A percentile compares a stretch with the other conserved stretches of the same genome.
Evolutionary conservation across 2,329 filamentous ascomycete genomes (phyloP).

Genomic region (Aspergillus arachidicola): DNA sequence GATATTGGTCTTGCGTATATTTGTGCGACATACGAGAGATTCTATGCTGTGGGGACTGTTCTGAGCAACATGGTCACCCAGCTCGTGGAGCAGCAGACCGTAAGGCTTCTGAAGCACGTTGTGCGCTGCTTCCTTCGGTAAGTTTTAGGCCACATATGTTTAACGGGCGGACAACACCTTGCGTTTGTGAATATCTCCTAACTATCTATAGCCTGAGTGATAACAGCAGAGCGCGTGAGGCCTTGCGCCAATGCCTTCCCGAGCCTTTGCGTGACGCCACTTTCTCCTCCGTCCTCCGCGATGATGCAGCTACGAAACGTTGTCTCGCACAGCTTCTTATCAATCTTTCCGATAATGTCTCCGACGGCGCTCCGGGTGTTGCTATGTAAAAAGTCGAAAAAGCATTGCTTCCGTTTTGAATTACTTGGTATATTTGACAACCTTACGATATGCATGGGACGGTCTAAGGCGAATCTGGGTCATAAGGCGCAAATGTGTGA

Average conservation of each 20-base stretch:
- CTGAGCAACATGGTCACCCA: constrained; percentile 98
- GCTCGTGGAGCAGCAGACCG: constrained; percentile 95
- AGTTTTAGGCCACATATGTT: constrained; percentile 32
- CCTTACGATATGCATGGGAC: constrained; percentile 46
- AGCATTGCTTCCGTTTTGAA: constrained; percentile 35
- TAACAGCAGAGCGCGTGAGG: constrained; percentile 92
- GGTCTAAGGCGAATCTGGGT: constrained; percentile 44
- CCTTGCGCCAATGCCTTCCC: constrained; percentile 90
- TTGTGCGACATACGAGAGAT: constrained; percentile 96
- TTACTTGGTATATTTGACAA: constrained; percentile 37
- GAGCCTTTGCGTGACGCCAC: constrained; percentile 98
- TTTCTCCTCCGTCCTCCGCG: constrained; percentile 92
- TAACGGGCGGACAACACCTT: not conserved
- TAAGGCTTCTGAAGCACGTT: constrained; percentile 92
- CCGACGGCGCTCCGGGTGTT: constrained; percentile 49
- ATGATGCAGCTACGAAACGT: constrained; percentile 95
- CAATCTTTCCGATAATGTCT: constrained; percentile 89
- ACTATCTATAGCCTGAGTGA: constrained; percentile 72
- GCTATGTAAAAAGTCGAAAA: constrained; percentile 41
- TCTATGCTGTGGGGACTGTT: constrained; percentile 96
- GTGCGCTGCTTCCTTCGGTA: constrained; percentile 95
- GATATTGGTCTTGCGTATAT: constrained; percentile 98
- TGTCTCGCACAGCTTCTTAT: constrained; percentile 96
- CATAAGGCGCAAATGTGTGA: constrained; percentile 41
- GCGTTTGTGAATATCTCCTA: constrained; percentile 4